These are phyloP conservation scores for Macrocystidia cucumis DNA, from an alignment of 1,284 basidiomycete species.

Conservation along the genomic window DNA sequence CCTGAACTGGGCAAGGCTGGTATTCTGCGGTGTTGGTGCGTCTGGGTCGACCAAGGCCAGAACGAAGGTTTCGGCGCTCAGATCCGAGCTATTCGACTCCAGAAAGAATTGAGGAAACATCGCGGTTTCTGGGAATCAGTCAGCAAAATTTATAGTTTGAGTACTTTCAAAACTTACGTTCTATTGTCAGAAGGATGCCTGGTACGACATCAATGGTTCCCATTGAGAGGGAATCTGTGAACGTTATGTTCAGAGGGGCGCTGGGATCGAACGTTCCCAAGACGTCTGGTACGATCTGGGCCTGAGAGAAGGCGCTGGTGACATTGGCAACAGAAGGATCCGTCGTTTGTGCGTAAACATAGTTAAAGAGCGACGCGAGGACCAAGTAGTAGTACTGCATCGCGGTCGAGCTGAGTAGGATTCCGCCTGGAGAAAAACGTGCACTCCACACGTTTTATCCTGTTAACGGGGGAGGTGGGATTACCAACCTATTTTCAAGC, in stretches of 20 bases:
- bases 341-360: too few relatives aligned
- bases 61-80: slow-evolving; percentile 26
- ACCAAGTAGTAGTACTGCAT: too few relatives aligned
- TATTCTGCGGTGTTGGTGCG: slow-evolving; percentile 37
- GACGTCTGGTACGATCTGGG: slow-evolving; percentile 35
- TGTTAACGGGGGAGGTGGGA: too few relatives aligned
- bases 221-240: slow-evolving; percentile 24
- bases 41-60: slow-evolving; percentile 42
- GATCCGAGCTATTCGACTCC: slow-evolving; percentile 18
- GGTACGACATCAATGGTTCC: slow-evolving; percentile 24
- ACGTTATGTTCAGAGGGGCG: slow-evolving; percentile 26
- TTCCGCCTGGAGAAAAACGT: too few relatives aligned
- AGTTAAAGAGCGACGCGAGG: too few relatives aligned
- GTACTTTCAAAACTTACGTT: slow-evolving; percentile 26
- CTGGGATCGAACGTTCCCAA: slow-evolving; percentile 29
- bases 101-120: slow-evolving; percentile 28
- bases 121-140: slow-evolving; percentile 23
- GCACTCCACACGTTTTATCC: too few relatives aligned
- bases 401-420: too few relatives aligned
- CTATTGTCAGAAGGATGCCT: slow-evolving; percentile 29
- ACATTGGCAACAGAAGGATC: slow-evolving; percentile 22
- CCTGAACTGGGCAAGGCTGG: slow-evolving; percentile 31
- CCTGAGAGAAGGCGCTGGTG: slow-evolving; percentile 28
- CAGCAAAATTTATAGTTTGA: too few relatives aligned
- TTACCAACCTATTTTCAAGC: too few relatives aligned